Evolutionary conservation across 192 early-diverging fungal species (phyloP).

Genomic region (Rhizoclosmatium globosum): DNA sequence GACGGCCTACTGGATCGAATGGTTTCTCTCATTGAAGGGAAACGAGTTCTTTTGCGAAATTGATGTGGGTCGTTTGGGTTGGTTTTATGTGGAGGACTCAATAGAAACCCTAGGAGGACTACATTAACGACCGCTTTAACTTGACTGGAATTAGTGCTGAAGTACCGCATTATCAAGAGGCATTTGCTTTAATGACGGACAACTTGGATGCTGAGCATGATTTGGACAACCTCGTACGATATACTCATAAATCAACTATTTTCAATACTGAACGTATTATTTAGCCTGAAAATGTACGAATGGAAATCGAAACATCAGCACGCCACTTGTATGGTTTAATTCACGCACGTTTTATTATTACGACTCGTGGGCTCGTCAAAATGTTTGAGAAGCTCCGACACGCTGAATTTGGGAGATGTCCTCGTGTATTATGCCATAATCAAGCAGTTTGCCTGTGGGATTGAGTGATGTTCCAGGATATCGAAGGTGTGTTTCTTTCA

Average conservation of each 20-base stretch:
- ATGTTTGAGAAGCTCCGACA: slow-evolving; percentile 97
- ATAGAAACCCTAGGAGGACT: slow-evolving; percentile 59
- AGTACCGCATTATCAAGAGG: slow-evolving; percentile 89
- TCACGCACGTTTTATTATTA: slow-evolving; percentile 96
- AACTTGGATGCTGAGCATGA: slow-evolving; percentile 71
- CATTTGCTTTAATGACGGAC: slow-evolving; percentile 94
- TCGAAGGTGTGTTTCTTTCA: background rate
- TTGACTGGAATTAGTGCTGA: slow-evolving; percentile 92
- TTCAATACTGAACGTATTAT: background rate
- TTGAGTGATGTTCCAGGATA: slow-evolving; percentile 82
- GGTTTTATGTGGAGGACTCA: background rate
- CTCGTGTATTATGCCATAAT: slow-evolving; percentile 89
- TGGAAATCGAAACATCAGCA: slow-evolving; percentile 87
- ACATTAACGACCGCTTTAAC: slow-evolving; percentile 97
- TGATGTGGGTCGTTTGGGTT: slow-evolving; percentile 66
- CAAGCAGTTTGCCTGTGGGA: slow-evolving; percentile 77
- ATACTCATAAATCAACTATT: background rate
- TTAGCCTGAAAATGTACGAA: slow-evolving; percentile 72
- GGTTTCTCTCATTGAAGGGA: slow-evolving; percentile 90
- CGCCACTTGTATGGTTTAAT: slow-evolving; percentile 97
- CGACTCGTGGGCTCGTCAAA: slow-evolving; percentile 87
- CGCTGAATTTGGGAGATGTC: slow-evolving; percentile 90
- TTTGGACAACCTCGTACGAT: slow-evolving; percentile 15
- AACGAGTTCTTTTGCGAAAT: slow-evolving; percentile 99
- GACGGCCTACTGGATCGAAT: slow-evolving; percentile 83